Base-by-base conservation (phyloP, 768 basidiomycete genomes). In the Trametes meyenii region DNA sequence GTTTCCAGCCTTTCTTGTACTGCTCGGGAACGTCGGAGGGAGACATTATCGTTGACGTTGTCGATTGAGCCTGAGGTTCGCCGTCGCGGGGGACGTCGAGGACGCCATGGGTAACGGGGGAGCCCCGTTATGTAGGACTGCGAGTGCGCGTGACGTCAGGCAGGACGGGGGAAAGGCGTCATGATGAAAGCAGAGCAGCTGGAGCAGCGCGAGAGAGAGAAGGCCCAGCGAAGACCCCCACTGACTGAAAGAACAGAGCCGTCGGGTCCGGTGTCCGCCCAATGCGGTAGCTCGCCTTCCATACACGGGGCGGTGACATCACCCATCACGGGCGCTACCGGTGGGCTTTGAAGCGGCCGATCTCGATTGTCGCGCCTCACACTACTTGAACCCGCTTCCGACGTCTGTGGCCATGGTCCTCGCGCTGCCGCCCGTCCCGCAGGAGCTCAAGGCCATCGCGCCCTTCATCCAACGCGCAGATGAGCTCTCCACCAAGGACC, bases 401-500 rank as follows among this genome's bases (percentile, higher is more conserved):
- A 5, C n/a, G 13, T n/a, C 51, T 1, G 5, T 49, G 62, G 62
- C 67, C 53, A 66, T 66, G 11, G 70, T 77, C 61, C 80, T 89
- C 67, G 81, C 81, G 51, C 75, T 90, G 13, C 86, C 88, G n/a
- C 77, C 84, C 42, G 60, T 87, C 46, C 81, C 89, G 0, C 62
- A 78, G 40, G 79, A 81, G 49, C 85, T 92, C 72, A 91, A 87
- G 69, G 63, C 85, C 24, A 82, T 94, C 57, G 70, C 85, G 5
- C 90, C 94, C 1, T 96, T 85, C 74, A 80, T 98, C 19, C 94
- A 96, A 69, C 86, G 97, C 51, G 92, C 97, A 0, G 86, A 93
- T 60, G 97, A 99, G 73, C 81, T 98, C 67, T 85, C 82, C 53
- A 77, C 77, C 14, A 85, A 89, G 64, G 95, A 99, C 58, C 92